Conservation (phyloP, 2,329 filamentous ascomycete genomes). For the Tolypocladium ophioglossoides region DNA sequence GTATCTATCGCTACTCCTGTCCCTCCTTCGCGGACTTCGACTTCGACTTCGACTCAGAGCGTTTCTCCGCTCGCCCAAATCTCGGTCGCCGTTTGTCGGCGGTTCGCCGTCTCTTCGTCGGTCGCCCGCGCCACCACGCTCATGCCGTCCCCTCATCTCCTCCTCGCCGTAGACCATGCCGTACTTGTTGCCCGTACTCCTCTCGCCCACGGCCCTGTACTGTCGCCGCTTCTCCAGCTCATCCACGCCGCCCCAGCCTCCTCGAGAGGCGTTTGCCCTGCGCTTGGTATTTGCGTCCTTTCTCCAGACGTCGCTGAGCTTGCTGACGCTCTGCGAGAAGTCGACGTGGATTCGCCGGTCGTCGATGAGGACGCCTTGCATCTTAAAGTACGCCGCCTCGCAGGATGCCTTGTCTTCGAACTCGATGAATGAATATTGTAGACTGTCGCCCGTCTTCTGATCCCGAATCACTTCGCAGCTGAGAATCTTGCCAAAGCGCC, state of each 20-base stretch:
- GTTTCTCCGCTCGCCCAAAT: background rate
- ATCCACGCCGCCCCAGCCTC: constrained; percentile 85
- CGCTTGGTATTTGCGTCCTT: constrained; percentile 77
- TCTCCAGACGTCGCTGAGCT: constrained; percentile 82
- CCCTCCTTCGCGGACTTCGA: constrained; percentile 26
- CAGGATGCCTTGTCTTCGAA: constrained; percentile 89
- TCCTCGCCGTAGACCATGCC: constrained; percentile 74
- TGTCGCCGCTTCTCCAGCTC: constrained; percentile 84
- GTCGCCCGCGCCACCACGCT: constrained; percentile 23
- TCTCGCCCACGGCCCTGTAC: constrained; percentile 60
- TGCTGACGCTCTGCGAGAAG: constrained; percentile 90
- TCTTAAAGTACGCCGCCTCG: constrained; percentile 95
- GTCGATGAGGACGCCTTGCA: constrained; percentile 95
- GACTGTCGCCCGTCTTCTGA: constrained; percentile 82
- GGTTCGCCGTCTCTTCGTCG: constrained; percentile 10
- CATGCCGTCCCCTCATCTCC: constrained; percentile 46
- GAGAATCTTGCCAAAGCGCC: constrained; percentile 87
- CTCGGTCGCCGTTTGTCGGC: constrained; percentile 1
- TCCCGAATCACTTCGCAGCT: constrained; percentile 96
- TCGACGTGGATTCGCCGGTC: constrained; percentile 97
- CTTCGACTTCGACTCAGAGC: constrained; percentile 16
- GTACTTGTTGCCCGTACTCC: constrained; percentile 42
- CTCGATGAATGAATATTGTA: constrained; percentile 97
- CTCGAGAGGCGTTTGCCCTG: constrained; percentile 41
- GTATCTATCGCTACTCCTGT: constrained; percentile 21